These are phyloP conservation scores for Cyberlindnera petersonii DNA, from an alignment of 805 yeast genomes.

Conservation along the genomic window DNA sequence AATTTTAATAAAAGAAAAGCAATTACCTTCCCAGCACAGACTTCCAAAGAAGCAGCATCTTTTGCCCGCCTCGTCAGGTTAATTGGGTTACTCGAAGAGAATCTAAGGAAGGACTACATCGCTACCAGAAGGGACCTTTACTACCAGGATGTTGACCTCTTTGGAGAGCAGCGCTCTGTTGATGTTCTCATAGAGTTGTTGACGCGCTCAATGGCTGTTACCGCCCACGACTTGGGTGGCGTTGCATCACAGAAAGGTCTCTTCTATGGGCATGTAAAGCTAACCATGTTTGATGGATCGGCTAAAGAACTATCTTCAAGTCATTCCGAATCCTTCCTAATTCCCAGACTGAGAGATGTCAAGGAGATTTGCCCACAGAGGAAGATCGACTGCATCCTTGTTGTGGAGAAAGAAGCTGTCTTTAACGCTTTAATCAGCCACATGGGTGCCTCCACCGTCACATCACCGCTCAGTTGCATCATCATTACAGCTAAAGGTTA, in stretches of 20 bases:
- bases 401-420: conserved; percentile 54
- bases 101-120: conserved; percentile 10
- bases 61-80: conserved; percentile 16
- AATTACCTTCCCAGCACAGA: conserved; percentile 17
- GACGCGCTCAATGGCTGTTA: conserved; percentile 35
- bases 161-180: conserved; percentile 41
- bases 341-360: conserved; percentile 37
- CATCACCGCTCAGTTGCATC: too few relatives aligned
- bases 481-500: conserved; percentile 66
- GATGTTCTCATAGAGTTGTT: conserved; percentile 39
- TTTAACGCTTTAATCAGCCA: conserved; percentile 31
- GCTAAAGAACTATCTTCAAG: conserved; percentile 4
- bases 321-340: conserved; percentile 27
- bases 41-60: conserved; percentile 3
- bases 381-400: conserved; percentile 30
- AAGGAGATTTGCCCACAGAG: conserved; percentile 9
- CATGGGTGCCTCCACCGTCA: background rate
- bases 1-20: background rate
- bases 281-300: conserved; percentile 3
- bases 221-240: conserved; percentile 41
- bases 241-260: conserved; percentile 63
- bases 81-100: conserved; percentile 18
- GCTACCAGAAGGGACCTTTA: conserved; percentile 53
- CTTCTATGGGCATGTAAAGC: conserved; percentile 36
- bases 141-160: conserved; percentile 57